Base-by-base conservation (phyloP, 140 eudicot genomes). In the Oenanthe javanica region DNA sequence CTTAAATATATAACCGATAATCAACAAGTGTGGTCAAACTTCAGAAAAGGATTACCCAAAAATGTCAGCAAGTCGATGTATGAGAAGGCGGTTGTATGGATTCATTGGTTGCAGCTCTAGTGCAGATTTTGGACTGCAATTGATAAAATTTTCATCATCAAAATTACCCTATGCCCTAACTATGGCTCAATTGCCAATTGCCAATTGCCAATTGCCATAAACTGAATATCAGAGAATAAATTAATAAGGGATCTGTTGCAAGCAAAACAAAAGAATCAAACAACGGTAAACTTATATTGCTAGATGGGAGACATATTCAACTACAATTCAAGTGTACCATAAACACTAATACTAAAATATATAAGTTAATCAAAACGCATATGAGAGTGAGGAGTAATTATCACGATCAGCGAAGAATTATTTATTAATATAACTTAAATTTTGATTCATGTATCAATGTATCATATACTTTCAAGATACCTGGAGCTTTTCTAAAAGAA, bases 21-120 rank as follows among this genome's bases (percentile, higher is more conserved):
- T 67, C 55, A 63, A 76, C 54, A 71, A 9, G 61, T 14, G 77
- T 21, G 23, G 69, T 8, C 73, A 40, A 12, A 14, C 31, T 43
- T 52, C 71, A 77, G 59, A 48, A 54, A 75, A 72, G 78, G 38
- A 87, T 42, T 89, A 93, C 99, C 99, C 99, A 55, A 92, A 96
- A 42, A 96, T 93, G 51, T 96, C 99, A 67, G 99, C 99, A 75
- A 96, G 97, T 36, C 99, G 98, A 81, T 96, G 99, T 86, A 93
- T 75, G 23, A 93, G 97, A 80, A 96, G 91, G 59, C 98, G 98
- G 71, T 85, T 83, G 84, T 96, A 96, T 13, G 99, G 84, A 82
- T 87, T 89, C 97, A 89, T 96, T 21, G 99, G 99, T 85, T 96
- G 91, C 82, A 96, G 89, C 85, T 96, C 96, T 78, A 96, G 78